Percentiles rank a stretch among this genome's conserved stretches.
These are phyloP conservation scores for Fusarium nelsonii DNA, from an alignment of 2,329 filamentous ascomycete genomes.

Conservation along the genomic window DNA sequence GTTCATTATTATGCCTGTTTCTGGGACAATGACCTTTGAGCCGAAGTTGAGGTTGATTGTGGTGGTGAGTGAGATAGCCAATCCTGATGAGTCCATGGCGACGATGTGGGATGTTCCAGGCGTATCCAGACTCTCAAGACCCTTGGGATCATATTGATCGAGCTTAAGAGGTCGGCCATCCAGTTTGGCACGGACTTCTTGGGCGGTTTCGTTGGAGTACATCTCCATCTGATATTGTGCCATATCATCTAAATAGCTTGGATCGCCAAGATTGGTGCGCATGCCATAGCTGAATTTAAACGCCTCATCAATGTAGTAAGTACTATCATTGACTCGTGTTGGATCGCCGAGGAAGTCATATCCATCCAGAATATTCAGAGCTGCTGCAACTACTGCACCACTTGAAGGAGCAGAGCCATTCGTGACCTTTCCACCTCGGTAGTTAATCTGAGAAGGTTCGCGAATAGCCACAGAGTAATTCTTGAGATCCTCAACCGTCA, in stretches of 20 bases:
- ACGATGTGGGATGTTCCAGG: constrained; percentile 78
- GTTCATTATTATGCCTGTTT: constrained; percentile 83
- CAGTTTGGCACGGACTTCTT: constrained; percentile 63
- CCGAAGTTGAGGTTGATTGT: constrained; percentile 87
- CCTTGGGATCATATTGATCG: constrained; percentile 59
- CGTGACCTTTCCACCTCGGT: constrained; percentile 77
- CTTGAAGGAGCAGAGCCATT: constrained; percentile 77
- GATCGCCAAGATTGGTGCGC: constrained; percentile 81
- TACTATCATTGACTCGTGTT: constrained; percentile 69
- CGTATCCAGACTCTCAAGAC: constrained; percentile 66
- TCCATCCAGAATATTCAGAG: constrained; percentile 79
- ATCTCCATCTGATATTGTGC: constrained; percentile 71
- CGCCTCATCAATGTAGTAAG: constrained; percentile 85
- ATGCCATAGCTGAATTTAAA: constrained; percentile 85
- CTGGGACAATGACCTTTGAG: constrained; percentile 79
- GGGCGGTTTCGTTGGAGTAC: constrained; percentile 72
- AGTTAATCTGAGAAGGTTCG: constrained; percentile 70
- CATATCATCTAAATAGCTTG: constrained; percentile 72
- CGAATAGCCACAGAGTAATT: constrained; percentile 78
- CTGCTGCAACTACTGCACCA: constrained; percentile 77
- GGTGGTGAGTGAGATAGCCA: constrained; percentile 82
- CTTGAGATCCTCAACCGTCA: constrained; percentile 78
- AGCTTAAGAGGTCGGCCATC: constrained; percentile 57
- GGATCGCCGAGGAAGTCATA: constrained; percentile 74
- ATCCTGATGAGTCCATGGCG: constrained; percentile 74